phyloP scores from a whole-genome alignment of 176 grass and related monocot species.

The Dactylis glomerata region DNA sequence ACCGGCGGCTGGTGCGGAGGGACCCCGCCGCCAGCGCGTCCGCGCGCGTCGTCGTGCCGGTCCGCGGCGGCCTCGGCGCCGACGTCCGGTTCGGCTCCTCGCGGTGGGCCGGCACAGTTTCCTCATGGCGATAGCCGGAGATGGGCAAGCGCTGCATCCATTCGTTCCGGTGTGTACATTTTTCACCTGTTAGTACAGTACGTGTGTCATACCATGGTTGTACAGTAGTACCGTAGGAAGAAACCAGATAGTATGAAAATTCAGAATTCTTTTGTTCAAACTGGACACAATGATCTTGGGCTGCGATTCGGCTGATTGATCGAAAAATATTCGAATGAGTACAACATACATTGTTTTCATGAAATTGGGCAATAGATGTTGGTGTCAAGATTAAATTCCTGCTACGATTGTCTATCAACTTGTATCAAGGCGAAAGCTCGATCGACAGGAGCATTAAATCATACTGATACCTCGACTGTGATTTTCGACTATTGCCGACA shows the following conservation, averaged over 20 bases:
- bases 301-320: background rate
- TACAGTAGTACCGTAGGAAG: too few species aligned
- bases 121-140: background rate
- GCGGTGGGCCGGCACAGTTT: constrained; percentile 33
- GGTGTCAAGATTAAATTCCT: background rate
- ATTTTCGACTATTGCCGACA: background rate
- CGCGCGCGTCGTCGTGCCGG: constrained; percentile 20
- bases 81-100: constrained; percentile 53
- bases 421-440: background rate
- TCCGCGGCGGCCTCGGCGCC: background rate
- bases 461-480: background rate
- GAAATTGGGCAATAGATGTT: background rate
- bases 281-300: background rate
- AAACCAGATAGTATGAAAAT: background rate
- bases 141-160: background rate
- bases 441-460: background rate
- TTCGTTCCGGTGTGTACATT: background rate
- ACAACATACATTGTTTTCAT: background rate
- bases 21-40: constrained; percentile 41
- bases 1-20: constrained; percentile 39
- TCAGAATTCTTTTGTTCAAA: background rate
- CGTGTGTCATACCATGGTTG: background rate
- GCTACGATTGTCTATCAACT: background rate
- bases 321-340: background rate
- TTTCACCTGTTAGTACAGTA: background rate